Evolutionary conservation across 345 rosid genomes (phyloP), one percentile per base, ranked within the genome.

Genomic region (Pseudoturritis turrita): DNA sequence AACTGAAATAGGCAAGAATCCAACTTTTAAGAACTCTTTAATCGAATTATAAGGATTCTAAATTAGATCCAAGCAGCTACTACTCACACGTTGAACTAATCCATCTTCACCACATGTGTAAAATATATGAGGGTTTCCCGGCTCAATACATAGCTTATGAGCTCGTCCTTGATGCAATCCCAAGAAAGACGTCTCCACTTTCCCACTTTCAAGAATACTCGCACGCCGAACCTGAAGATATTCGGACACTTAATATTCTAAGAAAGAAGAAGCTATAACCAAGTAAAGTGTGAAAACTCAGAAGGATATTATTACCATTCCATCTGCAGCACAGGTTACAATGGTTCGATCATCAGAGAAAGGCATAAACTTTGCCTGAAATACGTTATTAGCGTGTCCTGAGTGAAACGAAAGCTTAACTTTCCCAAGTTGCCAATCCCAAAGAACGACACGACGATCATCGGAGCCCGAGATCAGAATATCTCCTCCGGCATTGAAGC

Each of bases 31-130:
- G 8, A 28, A 18, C 5, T 4, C 39, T 26, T n/a, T 18, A 56
- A 19, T 17, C 41, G 3, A 62, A 72, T 7, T 2, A 41, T 45
- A 44, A 53, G n/a, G 45, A 49, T 29, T 13, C 43, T 8, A 53
- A 65, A 23, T 3, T 65, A 35, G 17, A 73, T 37, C 39, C 10
- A 61, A 73, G 4, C 33, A 13, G 6, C 37, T 18, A 65, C 44
- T 22, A 86, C 97, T 88, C 68, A 95, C 97, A 58, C 82, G 97
- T 62, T 91, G 90, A 69, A 95, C 97, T 74, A 87, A 49, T 59
- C 96, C 99, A 83, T 95, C 99, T 86, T 89, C 96, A 49, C 89
- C 97, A 53, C 97, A 91, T 7, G 93, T 83, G 78, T 89, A 95
- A 37, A 95, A 85, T 58, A 83, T 70, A 77, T 86, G 79, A 37